A percentile compares a stretch with the other conserved stretches of the same genome.
phyloP scores from a whole-genome alignment of 805 yeast genomes.

The Saturnispora quitensis region DNA sequence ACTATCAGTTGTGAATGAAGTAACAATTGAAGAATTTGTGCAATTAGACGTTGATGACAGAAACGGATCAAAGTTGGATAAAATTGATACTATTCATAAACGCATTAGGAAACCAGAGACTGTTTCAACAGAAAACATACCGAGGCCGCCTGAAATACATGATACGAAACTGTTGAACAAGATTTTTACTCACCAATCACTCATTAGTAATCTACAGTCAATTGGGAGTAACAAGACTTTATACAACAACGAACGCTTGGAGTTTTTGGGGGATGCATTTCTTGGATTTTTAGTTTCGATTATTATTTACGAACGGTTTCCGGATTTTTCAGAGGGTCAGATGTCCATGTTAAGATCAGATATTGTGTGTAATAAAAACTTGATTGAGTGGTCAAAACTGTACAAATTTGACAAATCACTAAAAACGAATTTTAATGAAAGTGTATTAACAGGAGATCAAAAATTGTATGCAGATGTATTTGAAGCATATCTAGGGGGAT shows the following conservation, averaged over 20 bases:
- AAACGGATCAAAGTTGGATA: background rate
- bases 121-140: slow-evolving; percentile 26
- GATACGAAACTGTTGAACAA: slow-evolving; percentile 49
- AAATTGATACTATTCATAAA: slow-evolving; percentile 6
- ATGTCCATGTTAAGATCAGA: slow-evolving; percentile 60
- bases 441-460: slow-evolving; percentile 42
- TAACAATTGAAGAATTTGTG: background rate
- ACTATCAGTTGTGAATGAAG: background rate
- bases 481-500: slow-evolving; percentile 90
- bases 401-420: slow-evolving; percentile 60
- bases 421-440: slow-evolving; percentile 32
- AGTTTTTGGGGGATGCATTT: slow-evolving; percentile 85
- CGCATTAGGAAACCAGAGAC: slow-evolving; percentile 10
- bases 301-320: slow-evolving; percentile 58
- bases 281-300: slow-evolving; percentile 63
- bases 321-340: slow-evolving; percentile 71
- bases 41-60: background rate
- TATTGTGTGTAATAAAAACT: slow-evolving; percentile 62
- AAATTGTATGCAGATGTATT: slow-evolving; percentile 83
- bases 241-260: slow-evolving; percentile 77
- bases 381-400: slow-evolving; percentile 57
- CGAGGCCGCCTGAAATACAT: slow-evolving; percentile 59
- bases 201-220: slow-evolving; percentile 48
- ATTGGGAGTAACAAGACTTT: slow-evolving; percentile 45
- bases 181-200: slow-evolving; percentile 77